These are phyloP conservation scores for Oxytropis ochrocephala DNA, from an alignment of 306 rosid genomes.

Conservation along the genomic window DNA sequence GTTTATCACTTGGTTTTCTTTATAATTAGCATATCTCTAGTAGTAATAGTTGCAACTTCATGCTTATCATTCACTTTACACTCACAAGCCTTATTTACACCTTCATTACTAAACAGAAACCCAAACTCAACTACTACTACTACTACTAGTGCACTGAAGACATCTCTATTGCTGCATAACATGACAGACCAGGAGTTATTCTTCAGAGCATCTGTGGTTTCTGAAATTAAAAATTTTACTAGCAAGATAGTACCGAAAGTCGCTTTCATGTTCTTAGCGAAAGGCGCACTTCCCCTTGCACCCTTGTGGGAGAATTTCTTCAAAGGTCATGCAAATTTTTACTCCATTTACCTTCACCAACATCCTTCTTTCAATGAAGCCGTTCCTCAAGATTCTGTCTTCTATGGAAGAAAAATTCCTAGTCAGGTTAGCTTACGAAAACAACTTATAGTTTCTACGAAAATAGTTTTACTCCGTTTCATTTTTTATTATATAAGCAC, in stretches of 20 bases:
- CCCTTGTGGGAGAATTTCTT: conserved; percentile 55
- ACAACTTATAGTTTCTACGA: too few relatives aligned
- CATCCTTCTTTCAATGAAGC: conserved; percentile 47
- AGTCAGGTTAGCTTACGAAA: conserved; percentile 38
- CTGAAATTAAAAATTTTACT: neutral
- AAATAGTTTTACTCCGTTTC: too few relatives aligned
- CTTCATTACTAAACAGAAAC: neutral
- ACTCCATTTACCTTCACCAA: conserved; percentile 52
- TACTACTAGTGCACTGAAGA: neutral
- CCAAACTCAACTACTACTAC: neutral
- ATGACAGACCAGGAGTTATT: conserved; percentile 60
- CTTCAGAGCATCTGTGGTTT: conserved; percentile 33
- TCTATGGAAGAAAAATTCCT: conserved; percentile 50
- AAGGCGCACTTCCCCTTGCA: conserved; percentile 42
- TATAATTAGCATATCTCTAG: conserved; percentile 37
- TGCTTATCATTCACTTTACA: conserved; percentile 24
- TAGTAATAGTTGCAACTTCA: conserved; percentile 30
- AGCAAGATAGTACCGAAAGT: conserved; percentile 32
- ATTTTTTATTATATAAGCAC: too few relatives aligned
- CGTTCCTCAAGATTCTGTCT: conserved; percentile 37
- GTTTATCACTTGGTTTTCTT: conserved; percentile 28
- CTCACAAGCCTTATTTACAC: neutral
- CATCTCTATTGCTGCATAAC: conserved; percentile 19
- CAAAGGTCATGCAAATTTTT: conserved; percentile 33
- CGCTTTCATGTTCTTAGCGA: conserved; percentile 61